A percentile compares a stretch with the other conserved stretches of the same genome.
These are phyloP conservation scores for Halophytophthora polymorphica DNA, from an alignment of 352 stramenopile species.

Conservation along the genomic window DNA sequence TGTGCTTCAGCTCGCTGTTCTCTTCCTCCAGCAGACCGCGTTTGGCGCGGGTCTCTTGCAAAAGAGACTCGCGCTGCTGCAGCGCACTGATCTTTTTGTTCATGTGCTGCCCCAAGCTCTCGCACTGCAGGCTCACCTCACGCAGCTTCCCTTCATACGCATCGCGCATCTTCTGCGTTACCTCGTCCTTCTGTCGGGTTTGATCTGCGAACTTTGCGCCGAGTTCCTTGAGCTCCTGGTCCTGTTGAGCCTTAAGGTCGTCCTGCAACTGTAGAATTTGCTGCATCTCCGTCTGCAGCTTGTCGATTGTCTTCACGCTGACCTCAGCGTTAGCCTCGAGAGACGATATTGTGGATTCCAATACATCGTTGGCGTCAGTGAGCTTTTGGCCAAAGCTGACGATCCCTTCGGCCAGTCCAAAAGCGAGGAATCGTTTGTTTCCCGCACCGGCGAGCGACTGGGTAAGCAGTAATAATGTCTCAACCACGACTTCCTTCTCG, in stretches of 20 bases:
- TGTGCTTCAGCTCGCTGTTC: conserved; percentile 72
- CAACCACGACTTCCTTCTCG: conserved; percentile 66
- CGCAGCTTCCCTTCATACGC: conserved; percentile 64
- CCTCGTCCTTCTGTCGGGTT: conserved; percentile 66
- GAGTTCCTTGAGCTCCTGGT: conserved; percentile 63
- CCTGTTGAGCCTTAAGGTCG: conserved; percentile 50
- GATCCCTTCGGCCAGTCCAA: conserved; percentile 63
- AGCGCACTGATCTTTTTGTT: conserved; percentile 70
- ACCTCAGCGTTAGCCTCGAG: conserved; percentile 46
- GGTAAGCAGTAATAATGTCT: conserved; percentile 57
- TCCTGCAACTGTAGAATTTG: conserved; percentile 55
- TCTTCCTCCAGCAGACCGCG: conserved; percentile 62
- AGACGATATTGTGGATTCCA: conserved; percentile 49
- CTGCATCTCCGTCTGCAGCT: conserved; percentile 57
- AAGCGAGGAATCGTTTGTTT: conserved; percentile 62
- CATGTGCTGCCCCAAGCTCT: conserved; percentile 68
- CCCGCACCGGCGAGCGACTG: conserved; percentile 42
- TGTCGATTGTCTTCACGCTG: conserved; percentile 45
- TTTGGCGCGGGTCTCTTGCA: conserved; percentile 63
- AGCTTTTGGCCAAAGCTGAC: conserved; percentile 48
- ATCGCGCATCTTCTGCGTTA: conserved; percentile 47
- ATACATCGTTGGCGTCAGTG: conserved; percentile 47
- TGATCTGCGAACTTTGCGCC: conserved; percentile 60
- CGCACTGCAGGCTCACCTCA: conserved; percentile 60
- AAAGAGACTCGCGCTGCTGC: conserved; percentile 64